Evolutionary conservation across 371 early-diverging fungal genomes (phyloP), one percentile per base, ranked within the genome.

Genomic region (Rhizopus delemar): DNA sequence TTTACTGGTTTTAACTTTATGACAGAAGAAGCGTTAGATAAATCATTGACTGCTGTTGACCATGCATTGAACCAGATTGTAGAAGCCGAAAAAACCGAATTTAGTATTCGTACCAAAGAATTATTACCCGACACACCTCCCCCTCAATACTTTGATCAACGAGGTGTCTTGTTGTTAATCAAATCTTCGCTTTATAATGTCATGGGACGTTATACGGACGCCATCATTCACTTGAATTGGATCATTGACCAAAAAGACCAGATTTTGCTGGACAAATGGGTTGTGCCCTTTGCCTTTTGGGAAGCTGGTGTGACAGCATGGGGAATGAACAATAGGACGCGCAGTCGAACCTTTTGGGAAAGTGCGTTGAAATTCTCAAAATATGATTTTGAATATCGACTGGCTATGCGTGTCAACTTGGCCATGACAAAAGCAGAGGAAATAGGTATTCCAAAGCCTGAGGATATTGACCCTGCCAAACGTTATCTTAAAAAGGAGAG

Each of bases 201-300:
- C 1, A 59, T 80, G 59, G 75, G 75, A 6, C 58, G 65, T 3
- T 66, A 73, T 39, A 65, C 61, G 12, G 76, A 76, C 22, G 50
- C 77, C 3, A 76, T 80, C 33, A 77, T 76, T 34, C 77, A 80
- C 46, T 56, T 84, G 49, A 80, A 77, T 52, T 86, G 86, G 86
- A 85, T 86, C 50, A 70, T 84, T 46, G 86, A 84, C 46, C 76
- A 83, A 49, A 71, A 79, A 34, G 71, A 73, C 3, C 70, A 74
- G n/a, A 77, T 82, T 34, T 46, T 46, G 5, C 64, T 69, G 0
- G 86, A 84, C 52, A 82, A 77, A 46, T 86, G 83, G 82, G 72
- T 84, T 8, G 74, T 82, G 0, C 86, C 86, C 6, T 86, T 80
- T 65, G 81, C 86, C 5, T 83, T 71, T 43, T 86, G 85, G 82